A percentile compares a stretch with the other conserved stretches of the same genome.
Conservation (phyloP, 2,329 filamentous ascomycete species). For the Epichloe sp. region DNA sequence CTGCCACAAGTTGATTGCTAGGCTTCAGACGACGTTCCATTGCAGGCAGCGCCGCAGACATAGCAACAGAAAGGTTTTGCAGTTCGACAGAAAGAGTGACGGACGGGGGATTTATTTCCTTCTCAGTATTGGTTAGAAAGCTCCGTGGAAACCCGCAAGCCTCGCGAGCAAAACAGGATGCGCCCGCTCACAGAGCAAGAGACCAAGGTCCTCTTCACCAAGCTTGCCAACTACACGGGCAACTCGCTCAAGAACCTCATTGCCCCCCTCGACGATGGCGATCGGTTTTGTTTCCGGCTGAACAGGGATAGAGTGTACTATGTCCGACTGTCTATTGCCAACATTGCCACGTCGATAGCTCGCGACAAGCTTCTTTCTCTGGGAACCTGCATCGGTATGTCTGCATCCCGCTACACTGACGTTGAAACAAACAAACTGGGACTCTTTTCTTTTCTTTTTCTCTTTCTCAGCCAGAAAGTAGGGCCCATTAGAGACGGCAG, state of each 20-base stretch:
- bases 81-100: neutral
- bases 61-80: neutral
- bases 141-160: neutral
- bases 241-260: slow-evolving; percentile 76
- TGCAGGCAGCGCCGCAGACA: neutral
- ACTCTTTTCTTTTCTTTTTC: too few species aligned
- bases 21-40: neutral
- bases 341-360: slow-evolving; percentile 75
- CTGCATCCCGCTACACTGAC: too few species aligned
- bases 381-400: slow-evolving; percentile 65
- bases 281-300: slow-evolving; percentile 77
- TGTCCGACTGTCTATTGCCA: slow-evolving; percentile 76
- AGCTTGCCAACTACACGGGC: slow-evolving; percentile 89
- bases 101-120: too few species aligned
- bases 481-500: neutral
- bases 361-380: slow-evolving; percentile 72
- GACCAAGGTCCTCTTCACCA: slow-evolving; percentile 73
- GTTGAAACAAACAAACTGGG: too few species aligned
- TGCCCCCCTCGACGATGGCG: slow-evolving; percentile 54
- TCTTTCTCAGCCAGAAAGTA: slow-evolving; percentile 3
- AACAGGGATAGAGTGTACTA: slow-evolving; percentile 83
- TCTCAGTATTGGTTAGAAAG: too few species aligned
- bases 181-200: slow-evolving; percentile 68
- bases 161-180: slow-evolving; percentile 38
- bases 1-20: neutral